Conservation (phyloP, 2,329 filamentous ascomycete genomes). For the Neonectria neomacrospora region DNA sequence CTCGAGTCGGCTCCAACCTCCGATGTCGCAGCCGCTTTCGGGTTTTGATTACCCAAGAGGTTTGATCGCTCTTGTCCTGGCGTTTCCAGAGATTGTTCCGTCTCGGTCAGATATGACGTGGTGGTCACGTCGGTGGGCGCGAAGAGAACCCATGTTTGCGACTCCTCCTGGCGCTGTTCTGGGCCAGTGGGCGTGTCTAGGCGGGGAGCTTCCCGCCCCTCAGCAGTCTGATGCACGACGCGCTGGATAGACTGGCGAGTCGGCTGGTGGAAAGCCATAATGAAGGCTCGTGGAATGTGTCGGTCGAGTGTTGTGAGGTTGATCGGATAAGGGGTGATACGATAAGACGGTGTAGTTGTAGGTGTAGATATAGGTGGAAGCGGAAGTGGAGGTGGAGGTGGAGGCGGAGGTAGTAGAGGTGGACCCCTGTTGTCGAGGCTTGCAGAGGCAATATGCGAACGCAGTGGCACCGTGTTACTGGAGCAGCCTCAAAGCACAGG, state of each 20-base stretch:
- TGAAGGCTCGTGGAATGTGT: slow-evolving; percentile 25
- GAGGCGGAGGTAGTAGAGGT: slow-evolving; percentile 36
- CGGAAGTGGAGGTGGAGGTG: slow-evolving; percentile 1
- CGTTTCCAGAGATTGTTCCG: slow-evolving; percentile 71
- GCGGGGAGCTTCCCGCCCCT: slow-evolving; percentile 50
- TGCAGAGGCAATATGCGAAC: slow-evolving; percentile 30
- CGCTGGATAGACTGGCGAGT: slow-evolving; percentile 64
- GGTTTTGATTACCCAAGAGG: slow-evolving; percentile 83
- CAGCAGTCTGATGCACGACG: slow-evolving; percentile 54
- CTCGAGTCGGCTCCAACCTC: slow-evolving; percentile 59
- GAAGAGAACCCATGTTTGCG: slow-evolving; percentile 97
- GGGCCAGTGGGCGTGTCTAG: slow-evolving; percentile 43
- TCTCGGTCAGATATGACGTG: slow-evolving; percentile 74
- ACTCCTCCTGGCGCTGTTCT: slow-evolving; percentile 68
- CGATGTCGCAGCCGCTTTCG: slow-evolving; percentile 74
- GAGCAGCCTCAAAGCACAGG: slow-evolving; percentile 9
- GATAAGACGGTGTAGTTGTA: slow-evolving; percentile 42
- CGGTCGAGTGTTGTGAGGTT: slow-evolving; percentile 29
- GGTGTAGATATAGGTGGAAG: slow-evolving; percentile 22
- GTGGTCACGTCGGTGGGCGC: slow-evolving; percentile 76
- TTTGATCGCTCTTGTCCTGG: slow-evolving; percentile 78
- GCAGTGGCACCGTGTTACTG: slow-evolving; percentile 12
- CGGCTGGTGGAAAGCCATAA: slow-evolving; percentile 71
- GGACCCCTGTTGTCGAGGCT: slow-evolving; percentile 38
- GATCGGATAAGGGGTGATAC: slow-evolving; percentile 35